Evolutionary conservation across 2,329 filamentous ascomycete species (phyloP), one percentile per base, ranked within the genome.

Genomic region (Apiospora marii): DNA sequence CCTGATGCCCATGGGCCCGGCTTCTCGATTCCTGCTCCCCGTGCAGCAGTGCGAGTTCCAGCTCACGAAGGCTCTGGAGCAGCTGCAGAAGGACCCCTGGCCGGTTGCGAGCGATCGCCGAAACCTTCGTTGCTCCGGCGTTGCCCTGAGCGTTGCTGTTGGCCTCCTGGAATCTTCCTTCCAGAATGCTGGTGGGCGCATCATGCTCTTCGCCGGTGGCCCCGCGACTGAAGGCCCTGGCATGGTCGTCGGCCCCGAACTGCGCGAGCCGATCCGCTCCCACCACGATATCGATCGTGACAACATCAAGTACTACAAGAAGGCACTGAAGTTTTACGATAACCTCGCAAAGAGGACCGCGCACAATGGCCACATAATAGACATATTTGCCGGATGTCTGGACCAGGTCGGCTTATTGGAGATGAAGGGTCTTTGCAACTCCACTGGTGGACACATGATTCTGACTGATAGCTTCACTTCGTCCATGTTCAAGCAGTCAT

Each of bases 241-340:
- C 74, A 95, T 98, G 90, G 96, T 99, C 44, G 96, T 99, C 81
- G 95, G 95, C 2, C 94, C 96, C 34, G 96, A 99, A 84, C 87
- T 99, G 76, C 93, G 96, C 82, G 96, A 99, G 82, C 95, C 97
- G 13, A 98, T 99, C 76, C 93, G 96, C 80, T 98, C 96, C 58
- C 96, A 99, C 84, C 96, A 99, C 84, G 96, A 99, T 80, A 99
- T 99, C 83, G 96, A 99, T 82, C 92, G 95, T 72, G 96, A 99
- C 83, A 98, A 98, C 82, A 97, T 98, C 85, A 99, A 99, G 84
- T 98, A 98, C 85, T 98, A 97, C 86, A 99, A 99, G 88, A 99
- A 99, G 85, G 96, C 96, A 30, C 85, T 98, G 12, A 80, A 95
- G 92, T 98, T 98, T 83, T 99, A 98, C 82, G 96, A 99, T 75